Conservation (phyloP, 129 eudicot genomes). For the Rutidosis leptorrhynchoides region DNA sequence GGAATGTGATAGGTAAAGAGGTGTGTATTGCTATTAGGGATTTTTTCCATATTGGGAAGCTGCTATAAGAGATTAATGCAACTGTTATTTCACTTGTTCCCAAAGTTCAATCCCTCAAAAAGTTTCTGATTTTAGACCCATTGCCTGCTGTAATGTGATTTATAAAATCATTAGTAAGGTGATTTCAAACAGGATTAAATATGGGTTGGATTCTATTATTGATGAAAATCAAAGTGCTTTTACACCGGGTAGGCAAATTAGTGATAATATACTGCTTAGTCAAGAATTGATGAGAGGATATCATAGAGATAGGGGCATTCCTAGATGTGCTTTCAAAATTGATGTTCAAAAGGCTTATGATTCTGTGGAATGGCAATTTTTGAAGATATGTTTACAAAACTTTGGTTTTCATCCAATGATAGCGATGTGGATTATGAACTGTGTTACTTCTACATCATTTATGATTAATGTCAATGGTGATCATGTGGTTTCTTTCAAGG, state of each 20-base stretch:
- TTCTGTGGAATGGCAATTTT: background rate
- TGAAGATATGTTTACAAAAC: background rate
- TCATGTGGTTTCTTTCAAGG: background rate
- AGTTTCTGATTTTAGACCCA: background rate
- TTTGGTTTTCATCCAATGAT: background rate
- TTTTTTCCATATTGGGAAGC: background rate
- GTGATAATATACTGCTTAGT: background rate
- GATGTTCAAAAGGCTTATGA: background rate
- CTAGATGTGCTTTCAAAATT: background rate
- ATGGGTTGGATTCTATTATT: background rate
- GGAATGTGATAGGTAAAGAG: background rate
- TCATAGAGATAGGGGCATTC: background rate
- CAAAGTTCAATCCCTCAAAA: background rate
- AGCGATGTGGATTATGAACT: background rate
- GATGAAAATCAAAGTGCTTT: background rate
- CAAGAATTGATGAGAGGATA: background rate
- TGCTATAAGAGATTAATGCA: background rate
- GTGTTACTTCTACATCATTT: background rate
- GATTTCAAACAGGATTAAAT: background rate
- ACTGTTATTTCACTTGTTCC: background rate
- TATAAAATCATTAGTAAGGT: background rate
- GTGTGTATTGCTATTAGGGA: background rate
- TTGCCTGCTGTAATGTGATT: background rate
- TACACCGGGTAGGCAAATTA: background rate
- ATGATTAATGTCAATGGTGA: background rate